Evolutionary conservation across 1,284 basidiomycete species (phyloP), one percentile per base, ranked within the genome.

Genomic region (Cryptococcus amylolentus): DNA sequence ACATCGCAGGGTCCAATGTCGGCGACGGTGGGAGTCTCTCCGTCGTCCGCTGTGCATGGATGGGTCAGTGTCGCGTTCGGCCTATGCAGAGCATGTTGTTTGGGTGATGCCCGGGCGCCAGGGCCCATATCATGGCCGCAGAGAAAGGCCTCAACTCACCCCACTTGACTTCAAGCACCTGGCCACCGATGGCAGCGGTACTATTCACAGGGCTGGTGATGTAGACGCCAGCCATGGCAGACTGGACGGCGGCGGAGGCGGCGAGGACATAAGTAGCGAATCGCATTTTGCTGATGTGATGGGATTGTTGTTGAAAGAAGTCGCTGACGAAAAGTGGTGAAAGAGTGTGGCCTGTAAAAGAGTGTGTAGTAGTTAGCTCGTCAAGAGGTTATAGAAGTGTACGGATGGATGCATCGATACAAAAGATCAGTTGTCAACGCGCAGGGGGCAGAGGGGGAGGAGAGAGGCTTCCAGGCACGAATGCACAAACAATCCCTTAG

Each of bases 131-230:
- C 41, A 7, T 10, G 41, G 7, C 41, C 16, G 16, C 41, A n/a
- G 18, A 28, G 49, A 18, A 44, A 26, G 43, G 45, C 10, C 31
- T 35, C 10, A 3, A 68, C 72, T 66, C 55, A 75, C 83, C 74
- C 91, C 91, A 93, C 48, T 67, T 75, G 60, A 93, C 75, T 28
- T 79, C 84, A 46, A 83, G 79, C 2, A 71, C 63, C 68, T 85
- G 78, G 35, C 88, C 88, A 57, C 81, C 87, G n/a, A 78, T 70
- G 69, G 82, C 85, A 10, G 67, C 77, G 13, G 84, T 82, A 0
- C 79, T 56, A 8, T 80, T 78, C 27, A 84, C 80, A 23, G 76
- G 76, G 52, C 58, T 64, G 51, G 76, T 78, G 48, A 71, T 70
- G 69, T 76, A 78, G 48, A 78, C 65, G 31, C 67, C 70, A 40